Evolutionary conservation across 768 basidiomycete species (phyloP), one percentile per base, ranked within the genome.

Genomic region (Hypsizygus marmoreus): DNA sequence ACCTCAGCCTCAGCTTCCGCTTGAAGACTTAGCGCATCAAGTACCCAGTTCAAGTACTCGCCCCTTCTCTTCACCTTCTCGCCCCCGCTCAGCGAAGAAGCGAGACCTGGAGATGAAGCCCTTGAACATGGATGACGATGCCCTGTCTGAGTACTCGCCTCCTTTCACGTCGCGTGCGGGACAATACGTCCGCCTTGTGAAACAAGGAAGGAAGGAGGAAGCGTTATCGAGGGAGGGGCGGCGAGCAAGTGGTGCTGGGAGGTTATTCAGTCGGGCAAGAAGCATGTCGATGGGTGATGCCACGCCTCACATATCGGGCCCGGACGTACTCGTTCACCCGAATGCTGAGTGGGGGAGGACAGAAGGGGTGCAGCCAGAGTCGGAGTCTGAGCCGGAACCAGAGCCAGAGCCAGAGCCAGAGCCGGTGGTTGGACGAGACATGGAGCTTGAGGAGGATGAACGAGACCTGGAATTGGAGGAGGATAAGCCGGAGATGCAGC

Each of bases 141-240:
- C 38, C 4, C 44, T 59, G 31, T 59, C 59, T 8, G 63, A 62
- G 10, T 67, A 67, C 32, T 47, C 56, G 1, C 63, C 67, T 17
- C 66, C 67, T 1, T 47, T 20, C 12, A 48, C 54, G 14, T 53
- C 67, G 29, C 60, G 68, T 6, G 66, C 69, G 40, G 62, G 56
- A 2, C 61, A 67, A 35, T 68, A 61, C 39, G 45, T 59, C 5
- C 56, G 70, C 43, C 61, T 71, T 11, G 54, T 58, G 8, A 60
- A 55, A 47, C 65, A 69, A 46, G 71, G 69, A 2, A 59, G 70
- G 37, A 38, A 45, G 39, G 57, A 64, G 12, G 72, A 73, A 50
- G 71, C 70, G 2, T 28, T 68, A 13, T 54, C 58, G 33, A 61
- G 70, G 24, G 71, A 71, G 51, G 47, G 58, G 43, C 51, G 57